Conservation (phyloP, 306 rosid species). For the Glycine latifolia region DNA sequence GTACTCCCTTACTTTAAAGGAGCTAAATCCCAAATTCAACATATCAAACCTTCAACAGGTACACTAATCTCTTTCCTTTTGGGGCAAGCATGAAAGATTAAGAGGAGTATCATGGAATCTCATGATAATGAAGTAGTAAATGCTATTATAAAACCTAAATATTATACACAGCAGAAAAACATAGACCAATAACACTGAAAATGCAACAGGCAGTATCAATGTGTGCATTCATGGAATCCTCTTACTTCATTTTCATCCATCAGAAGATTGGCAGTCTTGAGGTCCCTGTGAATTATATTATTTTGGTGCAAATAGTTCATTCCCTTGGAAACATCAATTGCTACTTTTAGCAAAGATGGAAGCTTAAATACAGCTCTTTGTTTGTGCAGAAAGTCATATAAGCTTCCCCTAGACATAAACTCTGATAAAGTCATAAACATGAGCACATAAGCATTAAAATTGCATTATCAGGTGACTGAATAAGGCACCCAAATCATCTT, state of each 20-base stretch:
- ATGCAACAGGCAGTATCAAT: slow-evolving; percentile 40
- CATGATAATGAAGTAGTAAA: background rate
- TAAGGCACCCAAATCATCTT: slow-evolving; percentile 46
- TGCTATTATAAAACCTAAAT: slow-evolving; percentile 34
- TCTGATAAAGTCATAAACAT: slow-evolving; percentile 69
- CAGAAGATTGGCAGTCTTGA: slow-evolving; percentile 99
- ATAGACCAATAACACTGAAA: slow-evolving; percentile 39
- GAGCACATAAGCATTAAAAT: slow-evolving; percentile 49
- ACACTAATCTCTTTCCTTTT: background rate
- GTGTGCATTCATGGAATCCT: slow-evolving; percentile 45
- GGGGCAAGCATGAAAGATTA: background rate
- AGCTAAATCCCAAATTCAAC: slow-evolving; percentile 29
- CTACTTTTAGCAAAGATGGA: slow-evolving; percentile 91
- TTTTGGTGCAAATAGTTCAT: slow-evolving; percentile 98
- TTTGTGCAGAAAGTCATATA: slow-evolving; percentile 95
- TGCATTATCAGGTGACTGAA: slow-evolving; percentile 43
- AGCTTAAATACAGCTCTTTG: slow-evolving; percentile 90
- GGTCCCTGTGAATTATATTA: slow-evolving; percentile 98
- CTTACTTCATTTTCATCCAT: slow-evolving; percentile 99
- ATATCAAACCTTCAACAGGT: background rate
- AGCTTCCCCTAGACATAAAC: slow-evolving; percentile 96
- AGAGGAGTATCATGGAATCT: background rate
- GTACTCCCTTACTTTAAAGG: background rate
- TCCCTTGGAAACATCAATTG: slow-evolving; percentile 94
- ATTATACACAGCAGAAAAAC: slow-evolving; percentile 22